phyloP scores from a whole-genome alignment of 148 eudicot species.

The Gaultheria prostrata region DNA sequence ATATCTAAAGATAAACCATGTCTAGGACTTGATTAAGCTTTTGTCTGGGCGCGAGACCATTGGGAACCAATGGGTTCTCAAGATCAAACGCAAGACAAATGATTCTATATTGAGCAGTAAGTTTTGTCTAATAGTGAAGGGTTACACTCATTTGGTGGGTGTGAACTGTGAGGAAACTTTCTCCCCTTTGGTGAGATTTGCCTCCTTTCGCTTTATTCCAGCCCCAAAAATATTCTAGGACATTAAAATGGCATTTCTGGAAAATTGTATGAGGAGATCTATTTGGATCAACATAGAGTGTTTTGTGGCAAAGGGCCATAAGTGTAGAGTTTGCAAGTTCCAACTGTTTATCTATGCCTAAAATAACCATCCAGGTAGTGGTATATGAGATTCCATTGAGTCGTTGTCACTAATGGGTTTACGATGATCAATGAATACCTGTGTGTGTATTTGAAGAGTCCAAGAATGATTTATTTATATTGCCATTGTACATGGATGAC shows the following conservation, averaged over 20 bases:
- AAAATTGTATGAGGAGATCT: not conserved
- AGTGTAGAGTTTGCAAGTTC: not conserved
- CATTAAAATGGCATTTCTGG: too few species aligned
- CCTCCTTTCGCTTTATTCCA: not conserved
- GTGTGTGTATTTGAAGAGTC: not conserved
- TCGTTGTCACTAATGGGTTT: not conserved
- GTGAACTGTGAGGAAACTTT: not conserved
- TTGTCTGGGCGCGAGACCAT: too few species aligned
- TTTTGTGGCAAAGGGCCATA: not conserved
- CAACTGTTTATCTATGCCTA: not conserved
- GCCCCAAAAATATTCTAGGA: not conserved
- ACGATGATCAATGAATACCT: not conserved
- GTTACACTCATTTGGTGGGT: conserved; percentile 1
- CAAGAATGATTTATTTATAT: not conserved
- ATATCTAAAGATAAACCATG: not conserved
- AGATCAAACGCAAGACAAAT: not conserved
- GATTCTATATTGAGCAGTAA: not conserved
- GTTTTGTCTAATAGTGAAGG: not conserved
- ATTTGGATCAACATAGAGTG: not conserved
- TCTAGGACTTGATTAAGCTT: too few species aligned
- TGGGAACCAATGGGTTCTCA: not conserved
- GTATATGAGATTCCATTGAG: not conserved
- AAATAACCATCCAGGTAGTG: not conserved
- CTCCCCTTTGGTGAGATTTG: not conserved
- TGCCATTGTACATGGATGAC: not conserved